These are phyloP conservation scores for Rutstroemia sp. DNA, from an alignment of 2,329 filamentous ascomycete species.

Conservation along the genomic window DNA sequence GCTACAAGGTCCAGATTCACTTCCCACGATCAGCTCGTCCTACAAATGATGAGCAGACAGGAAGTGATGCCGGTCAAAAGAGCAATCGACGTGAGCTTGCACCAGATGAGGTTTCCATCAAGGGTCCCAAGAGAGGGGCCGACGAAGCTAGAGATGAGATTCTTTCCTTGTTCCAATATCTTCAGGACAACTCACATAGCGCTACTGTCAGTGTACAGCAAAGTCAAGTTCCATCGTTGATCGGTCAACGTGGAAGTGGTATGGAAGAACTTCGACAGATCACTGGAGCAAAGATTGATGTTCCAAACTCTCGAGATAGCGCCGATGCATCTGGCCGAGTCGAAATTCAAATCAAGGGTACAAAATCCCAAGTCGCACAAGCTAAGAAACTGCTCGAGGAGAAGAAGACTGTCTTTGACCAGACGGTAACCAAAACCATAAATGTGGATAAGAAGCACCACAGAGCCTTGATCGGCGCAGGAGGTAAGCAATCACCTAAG, in stretches of 20 bases:
- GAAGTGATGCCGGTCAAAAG: constrained; percentile 63
- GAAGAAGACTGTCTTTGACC: constrained; percentile 79
- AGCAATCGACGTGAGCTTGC: constrained; percentile 61
- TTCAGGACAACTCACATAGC: constrained; percentile 77
- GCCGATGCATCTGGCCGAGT: constrained; percentile 59
- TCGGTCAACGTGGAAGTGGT: constrained; percentile 81
- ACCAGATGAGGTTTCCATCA: constrained; percentile 81
- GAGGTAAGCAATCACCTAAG: constrained; percentile 52
- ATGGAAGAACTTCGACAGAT: constrained; percentile 83
- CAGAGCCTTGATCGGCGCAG: constrained; percentile 77
- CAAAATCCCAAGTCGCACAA: constrained; percentile 81
- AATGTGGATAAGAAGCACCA: constrained; percentile 95
- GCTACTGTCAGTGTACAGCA: constrained; percentile 80
- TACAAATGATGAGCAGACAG: constrained; percentile 61
- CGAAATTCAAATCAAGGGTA: constrained; percentile 87
- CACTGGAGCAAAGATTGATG: constrained; percentile 85
- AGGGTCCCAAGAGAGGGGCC: constrained; percentile 86
- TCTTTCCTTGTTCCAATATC: constrained; percentile 78
- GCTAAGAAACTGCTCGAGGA: constrained; percentile 87
- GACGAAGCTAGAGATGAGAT: constrained; percentile 91
- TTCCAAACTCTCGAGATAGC: constrained; percentile 72
- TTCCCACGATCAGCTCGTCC: constrained; percentile 69
- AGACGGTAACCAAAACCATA: constrained; percentile 76
- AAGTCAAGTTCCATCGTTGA: constrained; percentile 87
- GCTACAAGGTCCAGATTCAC: constrained; percentile 91